Evolutionary conservation across 306 rosid genomes (phyloP).

Genomic region (Rosa multiflora): DNA sequence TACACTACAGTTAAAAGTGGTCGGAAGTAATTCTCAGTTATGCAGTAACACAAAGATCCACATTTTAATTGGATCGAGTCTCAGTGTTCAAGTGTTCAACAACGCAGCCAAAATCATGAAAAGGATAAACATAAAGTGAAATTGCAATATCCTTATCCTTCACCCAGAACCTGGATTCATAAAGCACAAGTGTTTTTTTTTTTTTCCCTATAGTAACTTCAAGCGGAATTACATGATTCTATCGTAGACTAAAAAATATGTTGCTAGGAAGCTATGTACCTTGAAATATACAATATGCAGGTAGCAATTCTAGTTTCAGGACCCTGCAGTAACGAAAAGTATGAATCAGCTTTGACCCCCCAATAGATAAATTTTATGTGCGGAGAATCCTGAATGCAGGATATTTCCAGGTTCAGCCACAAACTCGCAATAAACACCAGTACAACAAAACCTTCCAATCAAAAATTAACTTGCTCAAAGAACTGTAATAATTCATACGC

Average conservation of each 20-base stretch:
- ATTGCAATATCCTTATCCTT: background rate
- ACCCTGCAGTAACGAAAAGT: constrained; percentile 33
- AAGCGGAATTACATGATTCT: background rate
- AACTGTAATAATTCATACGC: background rate
- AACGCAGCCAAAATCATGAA: background rate
- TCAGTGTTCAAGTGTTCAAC: background rate
- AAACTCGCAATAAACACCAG: background rate
- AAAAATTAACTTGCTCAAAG: background rate
- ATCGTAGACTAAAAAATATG: background rate
- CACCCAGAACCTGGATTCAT: background rate
- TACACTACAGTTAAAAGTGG: no score
- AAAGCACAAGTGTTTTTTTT: background rate
- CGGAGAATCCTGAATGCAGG: background rate
- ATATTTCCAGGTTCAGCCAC: background rate
- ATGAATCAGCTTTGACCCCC: background rate
- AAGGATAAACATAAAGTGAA: background rate
- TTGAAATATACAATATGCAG: constrained; percentile 15
- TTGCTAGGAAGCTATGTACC: constrained; percentile 2
- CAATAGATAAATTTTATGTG: background rate
- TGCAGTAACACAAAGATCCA: background rate
- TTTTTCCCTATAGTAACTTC: background rate
- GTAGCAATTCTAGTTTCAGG: constrained; percentile 34
- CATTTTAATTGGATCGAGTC: background rate
- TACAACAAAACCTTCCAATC: background rate
- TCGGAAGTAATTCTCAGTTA: background rate